These are phyloP conservation scores for Parastagonospora avenae DNA, from an alignment of 2,329 filamentous ascomycete genomes.

Conservation along the genomic window DNA sequence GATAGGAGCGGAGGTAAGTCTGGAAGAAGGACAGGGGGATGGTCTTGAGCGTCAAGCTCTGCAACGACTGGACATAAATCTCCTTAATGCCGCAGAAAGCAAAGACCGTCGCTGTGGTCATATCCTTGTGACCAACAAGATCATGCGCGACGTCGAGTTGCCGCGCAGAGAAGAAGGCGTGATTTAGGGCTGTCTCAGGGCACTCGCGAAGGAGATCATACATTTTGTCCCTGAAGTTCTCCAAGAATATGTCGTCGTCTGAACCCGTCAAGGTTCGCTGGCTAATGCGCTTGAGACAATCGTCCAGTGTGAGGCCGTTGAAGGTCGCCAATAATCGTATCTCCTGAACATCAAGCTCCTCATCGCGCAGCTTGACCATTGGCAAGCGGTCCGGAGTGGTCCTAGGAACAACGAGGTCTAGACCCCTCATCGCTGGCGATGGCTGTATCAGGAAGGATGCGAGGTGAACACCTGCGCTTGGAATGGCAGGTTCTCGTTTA, in stretches of 20 bases:
- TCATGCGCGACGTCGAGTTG: constrained; percentile 43
- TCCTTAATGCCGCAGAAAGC: constrained; percentile 54
- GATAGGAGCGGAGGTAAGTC: constrained; percentile 50
- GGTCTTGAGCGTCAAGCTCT: constrained; percentile 36
- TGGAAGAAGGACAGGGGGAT: constrained; percentile 54
- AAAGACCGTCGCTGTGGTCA: constrained; percentile 45
- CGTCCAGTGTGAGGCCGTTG: constrained; percentile 33
- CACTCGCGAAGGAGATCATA: constrained; percentile 42
- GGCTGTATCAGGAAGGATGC: constrained; percentile 49
- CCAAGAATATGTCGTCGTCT: constrained; percentile 32
- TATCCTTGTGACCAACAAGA: constrained; percentile 27
- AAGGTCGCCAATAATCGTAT: constrained; percentile 27
- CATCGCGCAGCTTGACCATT: constrained; percentile 47
- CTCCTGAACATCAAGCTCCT: constrained; percentile 33
- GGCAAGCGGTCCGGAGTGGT: constrained; percentile 50
- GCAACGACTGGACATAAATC: constrained; percentile 44
- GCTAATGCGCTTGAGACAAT: constrained; percentile 41
- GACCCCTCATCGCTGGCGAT: constrained; percentile 45
- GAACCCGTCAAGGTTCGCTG: constrained; percentile 19
- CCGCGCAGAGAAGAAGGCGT: constrained; percentile 51
- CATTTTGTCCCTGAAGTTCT: constrained; percentile 43
- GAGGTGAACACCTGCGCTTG: constrained; percentile 49
- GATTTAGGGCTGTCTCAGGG: constrained; percentile 48
- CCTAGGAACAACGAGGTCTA: constrained; percentile 53
- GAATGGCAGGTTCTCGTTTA: constrained; percentile 50